Base-by-base conservation (phyloP, 176 grass and related monocot genomes). In the Triticum timopheevii region DNA sequence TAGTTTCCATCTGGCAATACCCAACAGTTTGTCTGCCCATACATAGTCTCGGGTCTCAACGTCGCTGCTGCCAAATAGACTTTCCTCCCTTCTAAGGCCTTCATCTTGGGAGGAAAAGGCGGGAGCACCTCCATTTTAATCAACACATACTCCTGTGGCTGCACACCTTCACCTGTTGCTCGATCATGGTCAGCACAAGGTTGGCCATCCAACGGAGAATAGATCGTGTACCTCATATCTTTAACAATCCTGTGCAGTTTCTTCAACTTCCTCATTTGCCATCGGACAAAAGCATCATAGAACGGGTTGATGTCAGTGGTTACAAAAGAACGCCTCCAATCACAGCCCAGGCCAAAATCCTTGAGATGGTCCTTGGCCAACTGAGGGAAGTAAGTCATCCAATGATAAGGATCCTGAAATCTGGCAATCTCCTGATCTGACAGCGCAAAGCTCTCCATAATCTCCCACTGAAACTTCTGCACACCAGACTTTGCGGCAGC, bases 221-320 rank as follows among this genome's bases (percentile, higher is more conserved):
- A 96, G 64, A 96, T 87, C 2, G 85, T 86, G 54, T 96, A 96
- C 65, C 92, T 85, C 83, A 82, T 92, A 72, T 93, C 94, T 62
- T 97, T 94, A 31, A 97, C 90, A 74, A 97, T 83, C 56, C 85
- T 97, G 20, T 92, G 89, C 76, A 92, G 59, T 73, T 73, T 69
- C 86, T 88, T 94, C 76, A 97, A 72, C 75, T 97, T 97, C 35
- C 87, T 89, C 92, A 97, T 97, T 52, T 97, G 90, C 94, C 92
- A 94, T 39, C 62, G 83, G 22, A 97, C 94, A 93, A 97, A 97
- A 76, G 90, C 72, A 82, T 97, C 92, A 52, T 97, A 97, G 61
- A 85, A 94, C 19, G 88, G 92, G 80, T 97, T 97, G 84, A 81
- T 90, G 35, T 94, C 88, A 8, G 94, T 94, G 0, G 92, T 97